Conservation (phyloP, 768 basidiomycete genomes). For the Daedaleopsis nitida region DNA sequence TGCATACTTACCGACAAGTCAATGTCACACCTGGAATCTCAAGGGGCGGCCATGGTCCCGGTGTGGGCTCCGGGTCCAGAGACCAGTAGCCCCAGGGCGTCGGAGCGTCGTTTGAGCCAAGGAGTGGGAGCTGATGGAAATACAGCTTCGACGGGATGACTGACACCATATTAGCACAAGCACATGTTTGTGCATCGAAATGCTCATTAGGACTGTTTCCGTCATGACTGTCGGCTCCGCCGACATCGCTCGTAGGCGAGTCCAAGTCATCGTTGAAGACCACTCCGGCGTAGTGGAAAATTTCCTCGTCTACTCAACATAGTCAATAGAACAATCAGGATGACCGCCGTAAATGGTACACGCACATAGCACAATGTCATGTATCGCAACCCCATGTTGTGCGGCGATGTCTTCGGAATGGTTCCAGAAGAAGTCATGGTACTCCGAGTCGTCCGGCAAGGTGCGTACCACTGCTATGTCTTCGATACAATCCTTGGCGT, state of each 20-base stretch:
- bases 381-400: neutral
- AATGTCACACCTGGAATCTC: constrained; percentile 3
- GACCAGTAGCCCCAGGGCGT: constrained; percentile 19
- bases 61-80: constrained; percentile 1
- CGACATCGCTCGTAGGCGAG: no score
- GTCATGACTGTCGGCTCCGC: no score
- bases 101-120: constrained; percentile 3
- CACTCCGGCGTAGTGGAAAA: constrained; percentile 10
- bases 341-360: neutral
- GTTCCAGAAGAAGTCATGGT: constrained; percentile 18
- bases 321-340: neutral
- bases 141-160: neutral
- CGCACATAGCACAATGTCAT: constrained; percentile 10
- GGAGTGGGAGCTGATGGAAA: constrained; percentile 14
- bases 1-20: constrained; percentile 6
- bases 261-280: neutral
- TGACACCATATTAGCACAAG: neutral
- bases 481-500: neutral
- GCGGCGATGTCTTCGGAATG: constrained; percentile 1
- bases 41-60: constrained; percentile 8
- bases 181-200: no score
- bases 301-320: constrained; percentile 5
- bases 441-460: constrained; percentile 12
- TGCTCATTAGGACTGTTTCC: no score
- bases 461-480: constrained; percentile 13